Evolutionary conservation across 2,329 filamentous ascomycete genomes (phyloP).

Genomic region (Colletotrichum costaricense): DNA sequence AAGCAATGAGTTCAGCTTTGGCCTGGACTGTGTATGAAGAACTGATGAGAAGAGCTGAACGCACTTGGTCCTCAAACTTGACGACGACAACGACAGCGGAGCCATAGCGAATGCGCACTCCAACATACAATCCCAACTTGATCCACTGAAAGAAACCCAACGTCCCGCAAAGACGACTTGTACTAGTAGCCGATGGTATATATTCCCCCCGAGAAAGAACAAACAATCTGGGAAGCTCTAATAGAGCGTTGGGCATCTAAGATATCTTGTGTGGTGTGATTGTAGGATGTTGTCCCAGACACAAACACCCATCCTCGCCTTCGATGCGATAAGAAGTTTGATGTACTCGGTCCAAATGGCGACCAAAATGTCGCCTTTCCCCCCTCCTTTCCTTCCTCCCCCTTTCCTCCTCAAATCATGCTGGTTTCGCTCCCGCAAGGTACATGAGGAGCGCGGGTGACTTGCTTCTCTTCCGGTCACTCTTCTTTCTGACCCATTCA

Average conservation of each 20-base stretch:
- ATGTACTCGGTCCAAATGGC: not conserved
- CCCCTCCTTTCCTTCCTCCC: no score
- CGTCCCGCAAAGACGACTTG: not conserved
- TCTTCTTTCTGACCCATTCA: slow-evolving; percentile 69
- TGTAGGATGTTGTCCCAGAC: not conserved
- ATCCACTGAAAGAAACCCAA: not conserved
- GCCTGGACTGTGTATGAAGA: slow-evolving; percentile 99
- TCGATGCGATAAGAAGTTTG: not conserved
- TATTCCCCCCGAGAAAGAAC: not conserved
- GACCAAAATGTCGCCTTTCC: not conserved
- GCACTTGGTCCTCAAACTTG: slow-evolving; percentile 29
- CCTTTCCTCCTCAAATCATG: slow-evolving; percentile 39
- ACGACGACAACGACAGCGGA: slow-evolving; percentile 6
- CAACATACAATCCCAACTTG: slow-evolving; percentile 10
- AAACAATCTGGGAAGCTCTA: not conserved
- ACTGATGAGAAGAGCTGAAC: slow-evolving; percentile 77
- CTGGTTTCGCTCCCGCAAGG: slow-evolving; percentile 62
- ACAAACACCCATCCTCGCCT: not conserved
- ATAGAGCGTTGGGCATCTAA: not conserved
- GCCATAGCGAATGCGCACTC: slow-evolving; percentile 15
- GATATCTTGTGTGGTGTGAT: not conserved
- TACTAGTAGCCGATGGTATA: not conserved
- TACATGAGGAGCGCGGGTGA: slow-evolving; percentile 69
- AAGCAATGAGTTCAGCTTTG: slow-evolving; percentile 92
- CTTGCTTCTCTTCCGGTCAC: slow-evolving; percentile 64